phyloP scores from a whole-genome alignment of 2,329 filamentous ascomycete species.

The Shiraia sp. region DNA sequence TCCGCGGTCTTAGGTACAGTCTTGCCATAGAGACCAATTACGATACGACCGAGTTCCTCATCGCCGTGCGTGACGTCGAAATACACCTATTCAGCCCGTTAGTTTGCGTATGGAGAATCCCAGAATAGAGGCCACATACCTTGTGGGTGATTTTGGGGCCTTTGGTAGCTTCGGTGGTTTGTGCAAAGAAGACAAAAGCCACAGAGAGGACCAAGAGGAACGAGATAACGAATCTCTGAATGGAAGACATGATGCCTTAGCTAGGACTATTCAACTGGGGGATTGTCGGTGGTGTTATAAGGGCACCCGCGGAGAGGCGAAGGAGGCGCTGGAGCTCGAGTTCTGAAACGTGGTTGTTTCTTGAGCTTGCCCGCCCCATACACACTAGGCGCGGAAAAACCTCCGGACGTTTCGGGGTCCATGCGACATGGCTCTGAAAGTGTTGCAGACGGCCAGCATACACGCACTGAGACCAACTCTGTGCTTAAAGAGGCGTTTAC shows the following conservation, averaged over 20 bases:
- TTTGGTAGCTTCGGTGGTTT: slow-evolving; percentile 50
- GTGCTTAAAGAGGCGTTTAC: slow-evolving; percentile 10
- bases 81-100: slow-evolving; percentile 60
- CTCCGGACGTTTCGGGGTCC: slow-evolving; percentile 9
- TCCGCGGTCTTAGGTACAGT: slow-evolving; percentile 77
- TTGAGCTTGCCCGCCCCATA: slow-evolving; percentile 17
- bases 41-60: slow-evolving; percentile 72
- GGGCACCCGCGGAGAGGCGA: slow-evolving; percentile 18
- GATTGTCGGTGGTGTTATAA: slow-evolving; percentile 27
- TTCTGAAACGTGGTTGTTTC: slow-evolving; percentile 41
- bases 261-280: slow-evolving; percentile 19
- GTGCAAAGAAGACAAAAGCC: slow-evolving; percentile 43
- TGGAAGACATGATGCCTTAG: slow-evolving; percentile 68
- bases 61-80: slow-evolving; percentile 83
- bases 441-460: too few species aligned
- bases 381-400: slow-evolving; percentile 12
- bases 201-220: slow-evolving; percentile 77
- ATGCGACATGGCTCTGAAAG: slow-evolving; percentile 13
- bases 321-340: slow-evolving; percentile 7
- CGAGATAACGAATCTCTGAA: slow-evolving; percentile 72
- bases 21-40: slow-evolving; percentile 85
- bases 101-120: background rate
- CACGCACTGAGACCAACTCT: slow-evolving; percentile 19
- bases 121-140: slow-evolving; percentile 50
- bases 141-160: slow-evolving; percentile 96